These are phyloP conservation scores for Pseudopyrenochaeta lycopersici DNA, from an alignment of 2,329 filamentous ascomycete species.

Conservation along the genomic window DNA sequence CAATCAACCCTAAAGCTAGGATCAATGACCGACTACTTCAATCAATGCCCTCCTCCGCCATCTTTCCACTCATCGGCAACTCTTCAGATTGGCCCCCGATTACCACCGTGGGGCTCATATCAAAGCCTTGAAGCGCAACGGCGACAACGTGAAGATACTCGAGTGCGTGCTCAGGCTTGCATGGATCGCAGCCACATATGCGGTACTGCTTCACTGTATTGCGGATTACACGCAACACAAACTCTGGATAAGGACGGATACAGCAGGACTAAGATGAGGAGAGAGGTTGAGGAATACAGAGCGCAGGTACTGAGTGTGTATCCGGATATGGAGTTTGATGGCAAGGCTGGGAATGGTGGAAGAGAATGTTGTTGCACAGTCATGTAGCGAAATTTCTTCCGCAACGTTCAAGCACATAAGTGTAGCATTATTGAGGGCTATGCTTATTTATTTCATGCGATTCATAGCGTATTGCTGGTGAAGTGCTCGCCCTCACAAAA, in stretches of 20 bases:
- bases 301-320: slow-evolving; percentile 28
- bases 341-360: slow-evolving; percentile 1
- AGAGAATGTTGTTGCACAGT: not conserved
- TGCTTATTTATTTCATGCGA: too few relatives aligned
- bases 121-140: slow-evolving; percentile 14
- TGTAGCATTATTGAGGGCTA: too few relatives aligned
- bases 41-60: too few relatives aligned
- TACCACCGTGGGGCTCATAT: slow-evolving; percentile 25
- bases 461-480: too few relatives aligned
- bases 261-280: slow-evolving; percentile 3
- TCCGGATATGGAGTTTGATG: slow-evolving; percentile 33
- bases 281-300: slow-evolving; percentile 26
- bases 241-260: slow-evolving; percentile 4
- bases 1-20: too few relatives aligned
- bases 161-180: not conserved
- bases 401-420: too few relatives aligned
- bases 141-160: slow-evolving; percentile 7
- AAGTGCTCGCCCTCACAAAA: too few relatives aligned
- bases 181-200: not conserved
- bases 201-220: not conserved
- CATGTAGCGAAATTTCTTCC: not conserved
- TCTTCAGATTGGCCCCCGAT: slow-evolving; percentile 13
- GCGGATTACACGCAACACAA: too few relatives aligned
- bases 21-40: too few relatives aligned
- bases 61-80: not conserved